Base-by-base conservation (phyloP, 768 basidiomycete species). In the Hericium rajendrae region DNA sequence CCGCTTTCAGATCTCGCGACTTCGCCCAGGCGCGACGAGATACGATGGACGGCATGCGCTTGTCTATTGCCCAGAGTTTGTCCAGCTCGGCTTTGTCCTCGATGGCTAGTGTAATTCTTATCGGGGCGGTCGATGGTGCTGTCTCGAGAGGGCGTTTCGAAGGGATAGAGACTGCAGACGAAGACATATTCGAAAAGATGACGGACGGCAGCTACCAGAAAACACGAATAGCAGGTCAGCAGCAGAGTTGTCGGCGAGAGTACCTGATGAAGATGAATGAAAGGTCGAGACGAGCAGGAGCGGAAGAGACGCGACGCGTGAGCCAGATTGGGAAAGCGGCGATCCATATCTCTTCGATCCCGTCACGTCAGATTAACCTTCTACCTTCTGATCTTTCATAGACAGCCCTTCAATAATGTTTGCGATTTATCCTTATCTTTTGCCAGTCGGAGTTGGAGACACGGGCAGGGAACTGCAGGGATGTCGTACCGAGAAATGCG, bases 11-110 rank as follows among this genome's bases (percentile, higher is more conserved):
- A 15, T 55, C 50, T 13, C 58, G 54, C 10, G 40, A 38, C 6
- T 39, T 24, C 1, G 58, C 58, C 58, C 58, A 59, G 9, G 37
- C 22, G 20, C 55, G 58, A n/a, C 58, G 58, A 10, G 58, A 59
- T 9, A 3, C 12, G 13, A 46, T 15, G 37, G 48, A 48, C 18
- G 58, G 58, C 18, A 52, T 40, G 22, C 58, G 58, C 18, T 51
- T 55, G 51, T 56, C 58, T 2, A 41, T 18, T 4, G 15, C 28
- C 58, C 58, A 59, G 54, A 59, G 41, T 4, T 51, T 38, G 20
- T 13, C 28, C 40, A 59, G 41, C 22, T 56, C 58, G 28, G 38
- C 20, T 46, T 46, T 46, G 43, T 46, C 43, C n/a, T 46, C n/a
- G n/a, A 15, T 4, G 16, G 43, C n/a, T 6, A 46, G 43, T 6